Percentiles rank a stretch among this genome's conserved stretches.
Conservation (phyloP, 257 asterid genomes). For the Phtheirospermum japonicum region DNA sequence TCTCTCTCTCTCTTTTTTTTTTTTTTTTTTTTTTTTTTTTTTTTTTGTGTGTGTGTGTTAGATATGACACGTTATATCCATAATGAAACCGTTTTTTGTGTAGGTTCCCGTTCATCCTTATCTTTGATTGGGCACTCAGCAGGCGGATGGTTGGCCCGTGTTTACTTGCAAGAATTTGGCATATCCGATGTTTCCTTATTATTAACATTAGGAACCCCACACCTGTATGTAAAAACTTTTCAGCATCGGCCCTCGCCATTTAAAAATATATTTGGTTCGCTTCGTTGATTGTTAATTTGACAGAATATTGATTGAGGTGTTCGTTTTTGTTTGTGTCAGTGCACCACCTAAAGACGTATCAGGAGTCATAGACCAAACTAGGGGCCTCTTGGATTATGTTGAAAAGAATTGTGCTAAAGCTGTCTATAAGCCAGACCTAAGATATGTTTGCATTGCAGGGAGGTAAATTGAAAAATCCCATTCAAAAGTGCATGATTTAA, state of each 20-base stretch:
- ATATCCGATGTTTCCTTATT: slow-evolving; percentile 58
- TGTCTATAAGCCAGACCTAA: slow-evolving; percentile 71
- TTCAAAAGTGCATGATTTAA: not conserved
- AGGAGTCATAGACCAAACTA: slow-evolving; percentile 90
- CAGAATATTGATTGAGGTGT: not conserved
- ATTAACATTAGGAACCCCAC: slow-evolving; percentile 93
- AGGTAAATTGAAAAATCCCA: slow-evolving; percentile 50
- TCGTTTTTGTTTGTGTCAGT: slow-evolving; percentile 35
- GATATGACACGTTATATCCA: not conserved
- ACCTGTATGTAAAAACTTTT: slow-evolving; percentile 49
- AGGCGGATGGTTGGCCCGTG: slow-evolving; percentile 97
- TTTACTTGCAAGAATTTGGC: slow-evolving; percentile 80
- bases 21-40: not conserved
- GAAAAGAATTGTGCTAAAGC: slow-evolving; percentile 78
- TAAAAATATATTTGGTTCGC: not conserved
- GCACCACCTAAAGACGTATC: slow-evolving; percentile 87
- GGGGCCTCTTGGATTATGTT: slow-evolving; percentile 89
- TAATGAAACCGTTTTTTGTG: slow-evolving; percentile 38
- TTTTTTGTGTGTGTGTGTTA: not conserved
- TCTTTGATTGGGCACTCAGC: slow-evolving; percentile 94
- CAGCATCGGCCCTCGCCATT: not conserved
- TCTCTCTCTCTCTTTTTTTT: not conserved
- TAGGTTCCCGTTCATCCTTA: slow-evolving; percentile 71
- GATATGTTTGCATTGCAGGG: slow-evolving; percentile 92
- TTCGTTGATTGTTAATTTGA: not conserved